phyloP scores from a whole-genome alignment of 352 stramenopile species.

The Phytophthora brassicae region DNA sequence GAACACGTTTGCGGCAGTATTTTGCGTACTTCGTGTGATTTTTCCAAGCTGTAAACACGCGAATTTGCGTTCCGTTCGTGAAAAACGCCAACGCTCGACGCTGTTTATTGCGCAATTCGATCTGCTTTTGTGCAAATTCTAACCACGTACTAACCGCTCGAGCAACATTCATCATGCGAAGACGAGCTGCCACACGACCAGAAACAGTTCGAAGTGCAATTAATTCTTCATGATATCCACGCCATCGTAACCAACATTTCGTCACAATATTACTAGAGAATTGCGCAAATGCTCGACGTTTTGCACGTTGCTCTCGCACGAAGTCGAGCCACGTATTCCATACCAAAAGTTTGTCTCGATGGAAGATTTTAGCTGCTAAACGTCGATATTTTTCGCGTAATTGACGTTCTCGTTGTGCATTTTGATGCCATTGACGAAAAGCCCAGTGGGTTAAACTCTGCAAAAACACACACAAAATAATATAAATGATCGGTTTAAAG shows the following conservation, averaged over 20 bases:
- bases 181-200: conserved; percentile 38
- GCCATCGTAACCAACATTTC: conserved; percentile 73
- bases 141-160: conserved; percentile 67
- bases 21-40: conserved; percentile 41
- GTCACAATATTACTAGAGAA: conserved; percentile 62
- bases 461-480: neutral
- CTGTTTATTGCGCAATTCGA: conserved; percentile 42
- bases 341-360: conserved; percentile 50
- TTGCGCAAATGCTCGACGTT: conserved; percentile 54
- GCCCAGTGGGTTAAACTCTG: conserved; percentile 67
- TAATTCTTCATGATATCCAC: conserved; percentile 40
- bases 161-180: conserved; percentile 42
- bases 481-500: neutral
- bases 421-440: conserved; percentile 69
- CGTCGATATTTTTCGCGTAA: conserved; percentile 51
- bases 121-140: conserved; percentile 61
- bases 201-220: conserved; percentile 46
- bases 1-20: conserved; percentile 43
- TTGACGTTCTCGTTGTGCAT: conserved; percentile 34
- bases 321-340: conserved; percentile 72
- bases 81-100: conserved; percentile 68
- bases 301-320: conserved; percentile 47
- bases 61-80: conserved; percentile 55
- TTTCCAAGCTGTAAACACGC: conserved; percentile 60
- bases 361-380: conserved; percentile 52